phyloP scores from a whole-genome alignment of 2,329 filamentous ascomycete genomes.

The Ophiostoma sp. region DNA sequence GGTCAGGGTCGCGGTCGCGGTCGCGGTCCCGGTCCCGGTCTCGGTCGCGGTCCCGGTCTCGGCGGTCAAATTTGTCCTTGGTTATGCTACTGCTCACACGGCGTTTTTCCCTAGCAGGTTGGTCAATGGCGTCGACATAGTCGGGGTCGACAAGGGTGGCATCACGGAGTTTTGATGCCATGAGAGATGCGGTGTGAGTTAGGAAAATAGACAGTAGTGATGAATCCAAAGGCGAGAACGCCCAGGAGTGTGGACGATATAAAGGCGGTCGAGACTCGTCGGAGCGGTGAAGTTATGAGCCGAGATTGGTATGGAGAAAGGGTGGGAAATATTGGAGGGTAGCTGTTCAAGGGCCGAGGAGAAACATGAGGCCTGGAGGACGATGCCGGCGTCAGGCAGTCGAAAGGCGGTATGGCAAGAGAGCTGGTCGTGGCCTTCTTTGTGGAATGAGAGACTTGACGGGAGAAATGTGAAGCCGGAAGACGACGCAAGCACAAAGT shows the following conservation, averaged over 20 bases:
- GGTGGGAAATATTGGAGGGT: neutral
- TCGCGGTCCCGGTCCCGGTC: slow-evolving; percentile 17
- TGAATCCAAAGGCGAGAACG: neutral
- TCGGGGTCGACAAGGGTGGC: slow-evolving; percentile 12
- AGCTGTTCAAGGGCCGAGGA: slow-evolving; percentile 12
- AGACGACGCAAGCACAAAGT: neutral
- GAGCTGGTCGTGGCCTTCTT: neutral
- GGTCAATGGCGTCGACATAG: slow-evolving; percentile 19
- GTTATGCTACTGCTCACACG: slow-evolving; percentile 18
- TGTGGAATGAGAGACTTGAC: neutral
- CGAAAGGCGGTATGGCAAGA: neutral
- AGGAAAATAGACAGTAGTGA: neutral
- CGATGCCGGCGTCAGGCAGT: slow-evolving; percentile 19
- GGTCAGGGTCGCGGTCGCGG: neutral
- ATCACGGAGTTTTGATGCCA: slow-evolving; percentile 22
- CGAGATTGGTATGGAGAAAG: neutral
- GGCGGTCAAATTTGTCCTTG: slow-evolving; percentile 19
- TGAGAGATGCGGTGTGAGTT: neutral
- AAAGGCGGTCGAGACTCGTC: neutral
- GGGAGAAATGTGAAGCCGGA: neutral
- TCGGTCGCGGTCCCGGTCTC: neutral
- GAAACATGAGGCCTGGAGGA: slow-evolving; percentile 19
- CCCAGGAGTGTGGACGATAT: neutral
- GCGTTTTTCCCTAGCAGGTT: slow-evolving; percentile 18
- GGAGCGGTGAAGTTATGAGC: slow-evolving; percentile 18